Base-by-base conservation (phyloP, 768 basidiomycete genomes). In the Cystofilobasidium macerans region DNA sequence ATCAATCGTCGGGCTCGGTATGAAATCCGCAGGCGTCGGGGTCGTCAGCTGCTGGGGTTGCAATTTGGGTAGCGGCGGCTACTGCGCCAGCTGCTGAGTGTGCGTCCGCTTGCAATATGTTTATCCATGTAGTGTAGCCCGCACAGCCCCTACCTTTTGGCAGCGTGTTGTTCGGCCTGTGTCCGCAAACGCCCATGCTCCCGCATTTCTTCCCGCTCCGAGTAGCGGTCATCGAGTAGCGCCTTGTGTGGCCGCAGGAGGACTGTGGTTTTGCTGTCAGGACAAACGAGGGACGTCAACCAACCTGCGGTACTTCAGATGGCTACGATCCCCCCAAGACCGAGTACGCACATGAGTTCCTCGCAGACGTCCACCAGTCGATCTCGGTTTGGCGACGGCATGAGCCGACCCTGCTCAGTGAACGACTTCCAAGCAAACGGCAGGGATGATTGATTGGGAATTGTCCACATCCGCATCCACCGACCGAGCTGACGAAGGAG, bases 1-100 rank as follows among this genome's bases (percentile, higher is more conserved):
- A 47, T 92, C 91, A 73, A 81, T 98, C 54, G 76, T 92, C 33
- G 83, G 87, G 18, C 79, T 98, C 57, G 71, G 85, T 9, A 75
- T 95, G 68, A 83, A 84, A 69, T 88, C 85, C 36, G 80, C 81
- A 38, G 91, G 89, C 3, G 77, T 89, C 6, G 86, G 85, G 9
- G 83, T 84, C 11, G 77, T 78, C 22, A 93, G 88, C 72, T 98
- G 94, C 74, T 86, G 83, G 82, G 94, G 93, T 16, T 98, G 94
- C 75, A 69, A 69, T 3, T 30, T 72, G 2, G 73, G 72, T 4
- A 72, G 72, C 28, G 76, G 76, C 22, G 76, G 76, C 13, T 67
- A 67, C 30, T 67, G 65, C 33, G 20, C 59, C 30, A 61, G 60
- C 42, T 67, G 65, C 40, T 67, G 51, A 61, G 51, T 42, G 5